These are phyloP conservation scores for Pichia rugopelliculosa DNA, from an alignment of 805 yeast species.

Conservation along the genomic window DNA sequence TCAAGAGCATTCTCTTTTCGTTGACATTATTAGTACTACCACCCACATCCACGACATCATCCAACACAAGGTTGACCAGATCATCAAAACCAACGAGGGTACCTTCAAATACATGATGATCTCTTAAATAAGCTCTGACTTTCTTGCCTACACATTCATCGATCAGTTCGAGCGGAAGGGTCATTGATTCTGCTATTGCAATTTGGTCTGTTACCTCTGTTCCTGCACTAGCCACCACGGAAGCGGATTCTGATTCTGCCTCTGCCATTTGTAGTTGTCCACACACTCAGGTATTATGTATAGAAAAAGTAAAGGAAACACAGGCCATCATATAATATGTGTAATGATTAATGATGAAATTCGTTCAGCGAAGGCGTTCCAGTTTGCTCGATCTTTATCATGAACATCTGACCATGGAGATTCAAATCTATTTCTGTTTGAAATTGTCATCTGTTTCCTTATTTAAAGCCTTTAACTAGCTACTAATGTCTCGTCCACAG, in stretches of 20 bases:
- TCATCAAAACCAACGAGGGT: slow-evolving; percentile 90
- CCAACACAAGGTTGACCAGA: slow-evolving; percentile 84
- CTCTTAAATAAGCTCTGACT: slow-evolving; percentile 63
- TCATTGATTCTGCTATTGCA: slow-evolving; percentile 11
- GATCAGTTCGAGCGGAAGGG: slow-evolving; percentile 75
- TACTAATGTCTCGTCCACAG: slow-evolving; percentile 34
- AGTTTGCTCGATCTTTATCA: not conserved
- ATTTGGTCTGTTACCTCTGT: not conserved
- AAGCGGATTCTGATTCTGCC: not conserved
- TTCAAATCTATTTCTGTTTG: no score
- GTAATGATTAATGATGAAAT: no score
- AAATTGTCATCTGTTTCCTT: no score
- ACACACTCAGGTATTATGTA: not conserved
- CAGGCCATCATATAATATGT: no score
- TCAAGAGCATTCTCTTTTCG: slow-evolving; percentile 53
- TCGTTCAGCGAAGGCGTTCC: not conserved
- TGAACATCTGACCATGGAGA: no score
- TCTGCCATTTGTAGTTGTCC: not conserved
- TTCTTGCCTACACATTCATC: slow-evolving; percentile 80
- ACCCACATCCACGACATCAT: slow-evolving; percentile 61
- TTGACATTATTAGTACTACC: slow-evolving; percentile 37
- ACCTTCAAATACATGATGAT: slow-evolving; percentile 76
- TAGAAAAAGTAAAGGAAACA: not conserved
- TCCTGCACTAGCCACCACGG: not conserved
- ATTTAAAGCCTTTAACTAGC: not conserved